Conservation (phyloP, 2,329 filamentous ascomycete species). For the Penicillium sp. region DNA sequence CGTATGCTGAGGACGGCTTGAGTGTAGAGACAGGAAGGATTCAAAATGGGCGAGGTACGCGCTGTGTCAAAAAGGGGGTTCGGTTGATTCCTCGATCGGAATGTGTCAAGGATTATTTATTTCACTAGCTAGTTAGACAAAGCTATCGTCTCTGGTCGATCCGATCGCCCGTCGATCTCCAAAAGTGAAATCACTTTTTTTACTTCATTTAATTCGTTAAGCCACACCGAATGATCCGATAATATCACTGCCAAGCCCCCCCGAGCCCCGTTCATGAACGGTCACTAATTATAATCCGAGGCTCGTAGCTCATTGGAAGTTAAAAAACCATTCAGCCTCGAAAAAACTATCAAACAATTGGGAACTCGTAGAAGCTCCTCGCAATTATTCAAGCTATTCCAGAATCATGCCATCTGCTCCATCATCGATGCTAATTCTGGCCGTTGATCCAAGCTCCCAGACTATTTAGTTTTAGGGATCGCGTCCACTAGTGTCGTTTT, state of each 20-base stretch:
- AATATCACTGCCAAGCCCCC: not conserved
- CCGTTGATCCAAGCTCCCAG: slow-evolving; percentile 6
- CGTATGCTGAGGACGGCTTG: too few relatives aligned
- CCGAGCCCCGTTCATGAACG: not conserved
- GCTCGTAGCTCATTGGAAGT: not conserved
- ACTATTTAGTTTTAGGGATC: slow-evolving; percentile 9
- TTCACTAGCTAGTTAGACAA: not conserved
- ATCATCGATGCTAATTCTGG: not conserved
- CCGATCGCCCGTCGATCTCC: slow-evolving; percentile 2
- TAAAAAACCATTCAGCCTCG: not conserved
- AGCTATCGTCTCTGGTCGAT: not conserved
- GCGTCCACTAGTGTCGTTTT: slow-evolving; percentile 8
- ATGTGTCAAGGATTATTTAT: slow-evolving; percentile 6
- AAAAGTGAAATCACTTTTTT: not conserved
- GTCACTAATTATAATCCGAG: not conserved
- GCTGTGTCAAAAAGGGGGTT: not conserved
- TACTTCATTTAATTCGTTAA: not conserved
- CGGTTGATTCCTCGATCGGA: not conserved
- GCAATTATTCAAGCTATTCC: not conserved
- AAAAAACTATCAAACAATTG: not conserved
- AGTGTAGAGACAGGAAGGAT: not conserved
- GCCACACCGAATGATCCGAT: not conserved
- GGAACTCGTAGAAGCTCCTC: not conserved
- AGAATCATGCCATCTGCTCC: not conserved
- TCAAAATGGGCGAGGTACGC: not conserved